These are phyloP conservation scores for Citrus glauca DNA, from an alignment of 345 rosid genomes.

Conservation along the genomic window DNA sequence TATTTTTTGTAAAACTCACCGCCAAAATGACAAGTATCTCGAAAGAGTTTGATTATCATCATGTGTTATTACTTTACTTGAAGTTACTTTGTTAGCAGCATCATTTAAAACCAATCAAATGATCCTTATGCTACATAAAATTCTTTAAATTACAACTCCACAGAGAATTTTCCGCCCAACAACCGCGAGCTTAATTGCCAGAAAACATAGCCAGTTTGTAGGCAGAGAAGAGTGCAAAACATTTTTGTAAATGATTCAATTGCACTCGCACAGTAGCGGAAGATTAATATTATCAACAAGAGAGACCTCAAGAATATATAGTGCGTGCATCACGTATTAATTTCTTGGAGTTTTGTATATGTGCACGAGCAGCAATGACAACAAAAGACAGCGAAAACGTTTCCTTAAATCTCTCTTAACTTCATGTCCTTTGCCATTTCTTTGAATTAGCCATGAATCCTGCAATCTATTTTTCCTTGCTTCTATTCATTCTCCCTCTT, in stretches of 20 bases:
- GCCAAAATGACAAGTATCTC: too few species aligned
- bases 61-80: too few species aligned
- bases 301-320: neutral
- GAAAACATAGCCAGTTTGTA: neutral
- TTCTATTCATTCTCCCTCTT: conserved; percentile 18
- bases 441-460: neutral
- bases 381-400: neutral
- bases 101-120: neutral
- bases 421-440: neutral
- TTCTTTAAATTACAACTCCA: neutral
- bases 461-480: neutral
- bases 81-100: too few species aligned
- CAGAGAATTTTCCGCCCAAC: neutral
- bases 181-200: neutral
- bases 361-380: neutral
- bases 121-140: neutral
- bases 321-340: too few species aligned
- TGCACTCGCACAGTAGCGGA: neutral
- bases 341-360: neutral
- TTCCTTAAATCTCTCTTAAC: neutral
- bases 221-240: neutral
- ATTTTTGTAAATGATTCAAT: neutral
- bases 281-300: neutral
- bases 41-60: too few species aligned
- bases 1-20: too few species aligned